Evolutionary conservation across 768 basidiomycete genomes (phyloP).

Genomic region (Naganishia vaughanmartiniae): DNA sequence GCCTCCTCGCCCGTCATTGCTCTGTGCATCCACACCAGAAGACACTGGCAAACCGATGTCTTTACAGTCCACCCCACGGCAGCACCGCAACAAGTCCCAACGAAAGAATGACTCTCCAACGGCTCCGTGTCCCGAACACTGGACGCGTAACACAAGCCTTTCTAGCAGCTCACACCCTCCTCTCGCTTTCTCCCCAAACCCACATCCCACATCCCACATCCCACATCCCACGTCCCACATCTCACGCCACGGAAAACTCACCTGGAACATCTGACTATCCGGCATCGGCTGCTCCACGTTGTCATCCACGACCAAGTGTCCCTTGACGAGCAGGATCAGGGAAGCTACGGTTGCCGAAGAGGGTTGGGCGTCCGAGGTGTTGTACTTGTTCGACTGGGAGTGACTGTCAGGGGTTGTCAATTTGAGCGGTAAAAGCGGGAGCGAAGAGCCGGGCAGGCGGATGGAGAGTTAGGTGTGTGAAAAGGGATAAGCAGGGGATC

Average conservation of each 20-base stretch:
- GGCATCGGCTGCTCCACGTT: constrained; percentile 73
- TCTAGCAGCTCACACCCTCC: too few species aligned
- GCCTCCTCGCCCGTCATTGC: too few species aligned
- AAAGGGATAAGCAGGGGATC: not conserved
- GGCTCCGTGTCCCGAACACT: too few species aligned
- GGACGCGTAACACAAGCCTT: too few species aligned
- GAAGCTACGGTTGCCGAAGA: constrained; percentile 62
- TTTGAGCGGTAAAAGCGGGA: not conserved
- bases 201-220: too few species aligned
- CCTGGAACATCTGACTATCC: constrained; percentile 89
- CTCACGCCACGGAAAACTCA: constrained; percentile 33
- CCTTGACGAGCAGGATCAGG: constrained; percentile 82
- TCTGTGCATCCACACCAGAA: too few species aligned
- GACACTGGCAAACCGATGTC: too few species aligned
- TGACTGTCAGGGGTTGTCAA: constrained; percentile 53
- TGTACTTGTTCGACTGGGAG: constrained; percentile 78
- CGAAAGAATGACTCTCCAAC: too few species aligned
- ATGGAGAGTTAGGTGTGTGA: not conserved
- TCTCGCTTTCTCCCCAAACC: not conserved
- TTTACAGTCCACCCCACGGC: too few species aligned
- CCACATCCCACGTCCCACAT: not conserved
- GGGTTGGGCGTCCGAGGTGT: constrained; percentile 87
- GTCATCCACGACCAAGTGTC: constrained; percentile 72
- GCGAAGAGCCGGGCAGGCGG: not conserved
- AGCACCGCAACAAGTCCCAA: too few species aligned